Evolutionary conservation across 169 alveolate species (phyloP), one percentile per base, ranked within the genome.

Genomic region (Cyclospora cayetanensis): DNA sequence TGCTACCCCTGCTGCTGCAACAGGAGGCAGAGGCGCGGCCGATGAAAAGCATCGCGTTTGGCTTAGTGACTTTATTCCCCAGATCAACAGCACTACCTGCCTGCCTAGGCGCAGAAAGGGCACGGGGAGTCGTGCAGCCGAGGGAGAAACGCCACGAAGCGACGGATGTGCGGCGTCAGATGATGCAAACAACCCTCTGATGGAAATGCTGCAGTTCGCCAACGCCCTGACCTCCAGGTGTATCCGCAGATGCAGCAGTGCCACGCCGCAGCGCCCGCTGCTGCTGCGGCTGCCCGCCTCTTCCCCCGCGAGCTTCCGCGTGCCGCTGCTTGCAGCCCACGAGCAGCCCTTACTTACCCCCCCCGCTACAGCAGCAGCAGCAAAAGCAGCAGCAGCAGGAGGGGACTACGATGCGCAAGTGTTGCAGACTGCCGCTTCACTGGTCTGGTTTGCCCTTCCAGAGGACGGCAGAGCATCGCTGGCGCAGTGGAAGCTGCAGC

Each of bases 21-120:
- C 50, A 9, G 41, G 35, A 7, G 79, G 41, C 41, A 66, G 15
- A 34, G 41, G 35, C 7, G 41, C 41, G 15, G 79, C 79, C 79
- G 79, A 29, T 15, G 79, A 29, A 15, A 66, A 31, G 79, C 79
- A 66, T 15, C 41, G 79, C 79, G 79, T 66, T 15, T 34, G 79
- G 35, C 79, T 31, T 7, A 66, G 50, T 15, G 35, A 31, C 41
- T 66, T 46, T 15, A 46, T 9, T 15, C 55, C 55, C 55, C 7
- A 46, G 15, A 46, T 46, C 55, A 9, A 46, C 55, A 46, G 55
- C 55, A 46, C 22, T n/a, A n/a, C n/a, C n/a, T n/a, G n/a, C n/a
- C n/a, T n/a, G n/a, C n/a, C n/a, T n/a, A n/a, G n/a, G n/a, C n/a
- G n/a, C n/a, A n/a, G n/a, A n/a, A n/a, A n/a, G n/a, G n/a, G n/a